Evolutionary conservation across 116 monocot species (phyloP).

Genomic region (Posidonia oceanica): DNA sequence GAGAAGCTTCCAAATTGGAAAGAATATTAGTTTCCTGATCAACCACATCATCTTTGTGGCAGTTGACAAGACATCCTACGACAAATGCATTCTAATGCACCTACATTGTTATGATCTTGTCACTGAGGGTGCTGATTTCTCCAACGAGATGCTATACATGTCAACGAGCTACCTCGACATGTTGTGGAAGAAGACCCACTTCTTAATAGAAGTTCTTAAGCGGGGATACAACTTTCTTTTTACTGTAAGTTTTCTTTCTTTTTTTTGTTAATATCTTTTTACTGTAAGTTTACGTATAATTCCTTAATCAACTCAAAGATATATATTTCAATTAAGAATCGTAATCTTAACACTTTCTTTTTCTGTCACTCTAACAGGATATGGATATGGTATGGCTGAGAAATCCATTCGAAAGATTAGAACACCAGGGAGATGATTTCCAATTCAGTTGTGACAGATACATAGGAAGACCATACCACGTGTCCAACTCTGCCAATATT

Average conservation of each 20-base stretch:
- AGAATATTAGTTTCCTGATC: conserved; percentile 28
- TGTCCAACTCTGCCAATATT: conserved; percentile 35
- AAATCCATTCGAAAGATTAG: conserved; percentile 35
- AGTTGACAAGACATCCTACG: conserved; percentile 33
- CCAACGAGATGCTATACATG: conserved; percentile 39
- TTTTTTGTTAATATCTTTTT: too few relatives aligned
- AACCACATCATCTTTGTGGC: conserved; percentile 54
- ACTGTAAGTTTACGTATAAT: neutral
- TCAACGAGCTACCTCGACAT: conserved; percentile 32
- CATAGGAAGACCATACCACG: conserved; percentile 19
- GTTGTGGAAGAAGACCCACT: conserved; percentile 59
- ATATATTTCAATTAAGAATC: too few relatives aligned
- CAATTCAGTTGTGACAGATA: conserved; percentile 46
- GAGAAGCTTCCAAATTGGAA: conserved; percentile 25
- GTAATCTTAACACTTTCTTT: neutral
- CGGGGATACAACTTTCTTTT: conserved; percentile 67
- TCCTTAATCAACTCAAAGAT: neutral
- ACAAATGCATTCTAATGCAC: conserved; percentile 24
- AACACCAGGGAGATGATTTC: conserved; percentile 34
- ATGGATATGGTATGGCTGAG: conserved; percentile 73
- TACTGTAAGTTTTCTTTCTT: conserved; percentile 51
- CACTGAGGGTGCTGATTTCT: conserved; percentile 29
- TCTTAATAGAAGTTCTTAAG: conserved; percentile 46
- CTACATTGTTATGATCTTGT: conserved; percentile 50
- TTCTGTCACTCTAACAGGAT: conserved; percentile 24